A percentile compares a stretch with the other conserved stretches of the same genome.
These are phyloP conservation scores for Sesbania bispinosa DNA, from an alignment of 306 rosid genomes.

Conservation along the genomic window DNA sequence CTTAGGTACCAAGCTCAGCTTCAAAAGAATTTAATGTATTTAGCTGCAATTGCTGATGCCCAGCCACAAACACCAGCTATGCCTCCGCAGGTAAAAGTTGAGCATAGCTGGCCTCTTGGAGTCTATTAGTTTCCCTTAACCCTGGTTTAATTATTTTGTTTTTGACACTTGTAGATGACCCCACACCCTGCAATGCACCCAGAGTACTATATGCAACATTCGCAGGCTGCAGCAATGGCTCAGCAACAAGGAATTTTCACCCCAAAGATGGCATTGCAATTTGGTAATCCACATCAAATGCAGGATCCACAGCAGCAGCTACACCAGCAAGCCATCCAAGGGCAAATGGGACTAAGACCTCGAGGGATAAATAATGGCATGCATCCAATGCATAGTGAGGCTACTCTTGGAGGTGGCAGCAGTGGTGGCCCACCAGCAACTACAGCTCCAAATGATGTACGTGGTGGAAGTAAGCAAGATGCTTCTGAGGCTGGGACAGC, in stretches of 20 bases:
- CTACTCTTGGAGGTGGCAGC: constrained; percentile 52
- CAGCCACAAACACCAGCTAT: constrained; percentile 86
- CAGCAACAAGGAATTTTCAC: constrained; percentile 91
- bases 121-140: not conserved
- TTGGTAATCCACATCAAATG: constrained; percentile 74
- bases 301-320: constrained; percentile 79
- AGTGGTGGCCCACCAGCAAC: constrained; percentile 55
- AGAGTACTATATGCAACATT: constrained; percentile 86
- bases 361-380: constrained; percentile 73
- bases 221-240: constrained; percentile 93
- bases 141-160: constrained; percentile 22
- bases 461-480: constrained; percentile 84
- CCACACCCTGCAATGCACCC: constrained; percentile 91
- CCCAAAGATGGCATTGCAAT: constrained; percentile 76
- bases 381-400: constrained; percentile 70
- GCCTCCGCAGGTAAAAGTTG: constrained; percentile 73
- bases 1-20: constrained; percentile 94
- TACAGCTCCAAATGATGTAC: constrained; percentile 46
- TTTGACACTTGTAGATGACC: constrained; percentile 60
- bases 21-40: constrained; percentile 96
- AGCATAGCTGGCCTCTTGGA: not conserved
- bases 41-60: constrained; percentile 99
- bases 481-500: constrained; percentile 52
- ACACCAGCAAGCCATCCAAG: constrained; percentile 83
- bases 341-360: constrained; percentile 86